These are phyloP conservation scores for Monascus ruber DNA, from an alignment of 2,329 filamentous ascomycete species.

Conservation along the genomic window DNA sequence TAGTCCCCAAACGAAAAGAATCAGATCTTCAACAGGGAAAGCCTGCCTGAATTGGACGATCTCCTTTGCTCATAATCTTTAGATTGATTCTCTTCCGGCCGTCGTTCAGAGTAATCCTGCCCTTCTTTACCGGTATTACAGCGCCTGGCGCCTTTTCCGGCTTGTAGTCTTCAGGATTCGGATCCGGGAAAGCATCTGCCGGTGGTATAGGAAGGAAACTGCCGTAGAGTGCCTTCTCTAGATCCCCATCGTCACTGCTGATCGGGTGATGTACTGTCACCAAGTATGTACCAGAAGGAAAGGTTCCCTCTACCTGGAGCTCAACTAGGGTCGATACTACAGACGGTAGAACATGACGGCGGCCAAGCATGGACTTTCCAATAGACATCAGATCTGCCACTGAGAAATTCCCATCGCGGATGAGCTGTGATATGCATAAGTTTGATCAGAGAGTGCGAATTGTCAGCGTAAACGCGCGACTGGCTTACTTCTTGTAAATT, in stretches of 20 bases:
- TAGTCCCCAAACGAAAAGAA: too few relatives aligned
- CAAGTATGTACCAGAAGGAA: constrained; percentile 79
- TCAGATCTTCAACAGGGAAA: neutral
- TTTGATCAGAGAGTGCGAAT: neutral
- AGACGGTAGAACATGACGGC: constrained; percentile 77
- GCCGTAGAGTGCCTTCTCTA: constrained; percentile 79
- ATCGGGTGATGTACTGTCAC: constrained; percentile 91
- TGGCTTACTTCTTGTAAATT: constrained; percentile 67
- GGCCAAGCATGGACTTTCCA: constrained; percentile 83
- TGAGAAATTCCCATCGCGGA: constrained; percentile 87
- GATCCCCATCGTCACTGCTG: constrained; percentile 71
- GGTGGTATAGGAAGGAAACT: constrained; percentile 76
- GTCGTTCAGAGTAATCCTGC: constrained; percentile 58
- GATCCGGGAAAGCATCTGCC: constrained; percentile 54
- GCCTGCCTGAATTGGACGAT: constrained; percentile 72
- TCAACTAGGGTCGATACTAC: constrained; percentile 69
- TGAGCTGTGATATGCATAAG: constrained; percentile 44
- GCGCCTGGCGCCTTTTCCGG: constrained; percentile 64
- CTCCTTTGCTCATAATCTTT: constrained; percentile 72
- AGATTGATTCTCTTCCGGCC: constrained; percentile 62
- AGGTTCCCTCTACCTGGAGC: constrained; percentile 90
- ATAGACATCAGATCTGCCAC: constrained; percentile 90
- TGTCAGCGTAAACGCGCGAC: neutral
- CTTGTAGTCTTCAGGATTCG: constrained; percentile 54
- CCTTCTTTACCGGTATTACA: constrained; percentile 58